Evolutionary conservation across 805 yeast species (phyloP).

Genomic region (Nakazawaea ernobii): DNA sequence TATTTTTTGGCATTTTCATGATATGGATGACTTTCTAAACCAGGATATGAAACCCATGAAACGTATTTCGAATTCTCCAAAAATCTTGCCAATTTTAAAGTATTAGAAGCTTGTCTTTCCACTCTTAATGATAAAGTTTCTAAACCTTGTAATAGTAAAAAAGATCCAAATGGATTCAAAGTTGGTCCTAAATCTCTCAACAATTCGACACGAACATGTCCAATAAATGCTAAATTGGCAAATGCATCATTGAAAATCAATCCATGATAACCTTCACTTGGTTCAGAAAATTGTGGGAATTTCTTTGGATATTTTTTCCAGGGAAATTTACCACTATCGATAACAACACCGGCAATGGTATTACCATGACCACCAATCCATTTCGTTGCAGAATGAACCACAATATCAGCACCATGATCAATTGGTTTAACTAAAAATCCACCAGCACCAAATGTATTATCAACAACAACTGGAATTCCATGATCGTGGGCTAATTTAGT

Average conservation of each 20-base stretch:
- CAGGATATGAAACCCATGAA: slow-evolving; percentile 89
- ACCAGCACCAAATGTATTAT: slow-evolving; percentile 97
- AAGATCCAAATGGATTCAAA: slow-evolving; percentile 82
- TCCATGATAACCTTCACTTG: slow-evolving; percentile 94
- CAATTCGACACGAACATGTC: slow-evolving; percentile 75
- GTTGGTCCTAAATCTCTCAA: slow-evolving; percentile 91
- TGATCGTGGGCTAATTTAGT: slow-evolving; percentile 74
- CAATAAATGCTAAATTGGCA: slow-evolving; percentile 74
- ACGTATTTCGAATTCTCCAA: slow-evolving; percentile 67
- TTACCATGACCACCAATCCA: slow-evolving; percentile 99
- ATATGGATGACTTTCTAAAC: slow-evolving; percentile 70
- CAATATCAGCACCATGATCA: slow-evolving; percentile 86
- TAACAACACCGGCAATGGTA: slow-evolving; percentile 85
- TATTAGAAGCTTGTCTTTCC: slow-evolving; percentile 85
- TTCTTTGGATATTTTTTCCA: slow-evolving; percentile 81
- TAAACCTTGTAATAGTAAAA: slow-evolving; percentile 83
- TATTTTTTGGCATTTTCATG: slow-evolving; percentile 84
- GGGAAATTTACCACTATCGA: slow-evolving; percentile 91
- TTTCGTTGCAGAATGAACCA: slow-evolving; percentile 92
- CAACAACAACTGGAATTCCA: slow-evolving; percentile 88
- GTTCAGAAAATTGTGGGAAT: slow-evolving; percentile 87
- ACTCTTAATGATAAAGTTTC: slow-evolving; percentile 92
- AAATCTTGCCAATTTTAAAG: slow-evolving; percentile 72
- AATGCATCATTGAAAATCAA: slow-evolving; percentile 74
- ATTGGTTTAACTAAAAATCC: slow-evolving; percentile 82